These are phyloP conservation scores for Coemansia sp. DNA, from an alignment of 192 early-diverging fungal genomes.

Conservation along the genomic window DNA sequence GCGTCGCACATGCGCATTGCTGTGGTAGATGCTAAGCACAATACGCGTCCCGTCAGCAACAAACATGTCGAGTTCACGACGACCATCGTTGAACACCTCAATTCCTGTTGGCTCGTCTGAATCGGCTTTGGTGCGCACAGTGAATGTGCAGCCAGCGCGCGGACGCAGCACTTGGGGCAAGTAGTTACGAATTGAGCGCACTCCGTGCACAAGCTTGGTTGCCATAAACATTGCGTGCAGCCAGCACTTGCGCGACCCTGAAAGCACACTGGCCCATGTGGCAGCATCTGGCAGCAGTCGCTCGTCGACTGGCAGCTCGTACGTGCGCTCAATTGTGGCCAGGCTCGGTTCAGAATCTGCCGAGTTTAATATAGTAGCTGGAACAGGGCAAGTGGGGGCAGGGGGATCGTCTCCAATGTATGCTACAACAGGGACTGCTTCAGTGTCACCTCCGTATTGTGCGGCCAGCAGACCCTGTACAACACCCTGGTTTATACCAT, in stretches of 20 bases:
- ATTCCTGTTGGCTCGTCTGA: neutral
- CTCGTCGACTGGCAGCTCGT: conserved; percentile 7
- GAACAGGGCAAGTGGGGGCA: neutral
- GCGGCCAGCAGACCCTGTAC: conserved; percentile 65
- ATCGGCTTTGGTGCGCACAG: conserved; percentile 1
- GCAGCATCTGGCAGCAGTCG: conserved; percentile 4
- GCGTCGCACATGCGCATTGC: conserved; percentile 50
- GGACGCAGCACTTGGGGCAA: conserved; percentile 62
- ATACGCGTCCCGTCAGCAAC: conserved; percentile 25
- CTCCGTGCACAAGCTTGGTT: conserved; percentile 73
- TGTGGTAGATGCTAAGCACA: conserved; percentile 56
- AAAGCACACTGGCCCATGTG: conserved; percentile 67
- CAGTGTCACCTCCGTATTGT: conserved; percentile 63
- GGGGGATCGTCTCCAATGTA: conserved; percentile 56
- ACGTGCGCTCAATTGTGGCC: conserved; percentile 5
- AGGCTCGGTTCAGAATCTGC: no score
- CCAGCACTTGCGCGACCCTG: conserved; percentile 73
- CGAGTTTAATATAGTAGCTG: neutral
- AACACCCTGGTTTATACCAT: conserved; percentile 72
- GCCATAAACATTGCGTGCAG: conserved; percentile 77
- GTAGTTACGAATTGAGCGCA: conserved; percentile 62
- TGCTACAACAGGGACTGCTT: conserved; percentile 65
- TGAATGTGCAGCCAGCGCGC: conserved; percentile 57
- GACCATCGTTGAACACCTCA: neutral
- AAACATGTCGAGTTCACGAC: conserved; percentile 15